A percentile compares a stretch with the other conserved stretches of the same genome.
Conservation (phyloP, 371 early-diverging fungal genomes). For the Mucor piriformis region DNA sequence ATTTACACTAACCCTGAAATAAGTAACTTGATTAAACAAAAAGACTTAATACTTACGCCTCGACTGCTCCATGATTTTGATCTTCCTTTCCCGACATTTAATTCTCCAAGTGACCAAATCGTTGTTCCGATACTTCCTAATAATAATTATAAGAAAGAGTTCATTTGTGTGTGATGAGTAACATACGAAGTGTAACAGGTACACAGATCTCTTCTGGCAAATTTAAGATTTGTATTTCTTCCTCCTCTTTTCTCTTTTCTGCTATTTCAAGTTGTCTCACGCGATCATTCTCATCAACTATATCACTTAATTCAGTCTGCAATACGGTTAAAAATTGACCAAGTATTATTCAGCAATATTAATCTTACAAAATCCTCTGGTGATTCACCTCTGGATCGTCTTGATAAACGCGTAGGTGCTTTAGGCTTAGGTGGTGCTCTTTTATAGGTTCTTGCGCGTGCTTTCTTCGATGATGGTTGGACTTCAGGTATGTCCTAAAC, state of each 20-base stretch:
- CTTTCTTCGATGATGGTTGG: conserved; percentile 14
- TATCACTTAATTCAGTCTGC: conserved; percentile 35
- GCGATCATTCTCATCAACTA: conserved; percentile 44
- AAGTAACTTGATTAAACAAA: background rate
- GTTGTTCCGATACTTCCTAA: conserved; percentile 43
- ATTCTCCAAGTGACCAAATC: conserved; percentile 41
- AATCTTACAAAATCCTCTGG: conserved; percentile 44
- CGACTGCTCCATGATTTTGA: conserved; percentile 50
- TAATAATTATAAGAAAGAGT: background rate
- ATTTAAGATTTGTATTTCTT: background rate
- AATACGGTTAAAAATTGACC: no score
- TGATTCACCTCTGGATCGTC: conserved; percentile 42
- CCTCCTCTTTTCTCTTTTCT: conserved; percentile 1
- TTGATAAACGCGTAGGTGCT: conserved; percentile 27
- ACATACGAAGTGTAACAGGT: conserved; percentile 42
- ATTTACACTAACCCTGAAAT: conserved; percentile 44
- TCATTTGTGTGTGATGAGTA: background rate
- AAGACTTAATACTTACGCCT: conserved; percentile 27
- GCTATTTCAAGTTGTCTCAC: conserved; percentile 22
- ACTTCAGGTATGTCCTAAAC: conserved; percentile 18
- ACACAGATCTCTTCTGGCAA: conserved; percentile 21
- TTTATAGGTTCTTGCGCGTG: background rate
- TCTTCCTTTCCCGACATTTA: conserved; percentile 38
- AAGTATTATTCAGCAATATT: background rate
- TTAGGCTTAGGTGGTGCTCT: conserved; percentile 2